phyloP scores from a whole-genome alignment of 495 filamentous ascomycete species.

The Aspergillus panamensis region DNA sequence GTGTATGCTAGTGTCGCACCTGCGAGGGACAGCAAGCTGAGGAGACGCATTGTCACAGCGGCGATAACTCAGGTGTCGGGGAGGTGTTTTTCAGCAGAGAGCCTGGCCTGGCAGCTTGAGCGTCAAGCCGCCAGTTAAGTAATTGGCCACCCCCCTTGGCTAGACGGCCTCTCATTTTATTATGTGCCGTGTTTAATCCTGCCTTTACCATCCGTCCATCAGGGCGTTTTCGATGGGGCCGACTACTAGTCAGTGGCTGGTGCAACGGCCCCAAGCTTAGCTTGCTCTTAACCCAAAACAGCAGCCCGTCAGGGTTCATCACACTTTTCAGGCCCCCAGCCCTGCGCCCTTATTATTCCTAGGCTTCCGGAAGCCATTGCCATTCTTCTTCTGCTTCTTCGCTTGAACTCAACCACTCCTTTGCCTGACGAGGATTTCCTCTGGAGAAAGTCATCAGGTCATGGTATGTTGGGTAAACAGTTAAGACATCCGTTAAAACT shows the following conservation, averaged over 20 bases:
- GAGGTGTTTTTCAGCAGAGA: background rate
- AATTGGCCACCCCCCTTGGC: background rate
- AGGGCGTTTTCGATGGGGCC: background rate
- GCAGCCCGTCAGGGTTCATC: background rate
- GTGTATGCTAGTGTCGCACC: conserved; percentile 1
- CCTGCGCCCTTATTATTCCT: background rate
- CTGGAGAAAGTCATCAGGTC: too few relatives aligned
- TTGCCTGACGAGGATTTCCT: too few relatives aligned
- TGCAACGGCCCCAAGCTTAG: background rate
- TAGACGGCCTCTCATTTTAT: too few relatives aligned
- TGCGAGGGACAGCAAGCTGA: background rate
- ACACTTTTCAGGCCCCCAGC: background rate
- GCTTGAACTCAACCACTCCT: too few relatives aligned
- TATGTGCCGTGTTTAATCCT: background rate
- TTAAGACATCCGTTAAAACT: too few relatives aligned
- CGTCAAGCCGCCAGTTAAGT: background rate
- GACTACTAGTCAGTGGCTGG: background rate
- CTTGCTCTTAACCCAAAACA: conserved; percentile 2
- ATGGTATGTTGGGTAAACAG: too few relatives aligned
- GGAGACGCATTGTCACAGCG: background rate
- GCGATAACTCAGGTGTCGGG: background rate
- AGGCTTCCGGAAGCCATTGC: too few relatives aligned
- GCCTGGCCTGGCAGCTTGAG: background rate
- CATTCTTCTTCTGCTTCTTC: too few relatives aligned
- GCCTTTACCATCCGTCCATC: background rate